Percentiles rank a stretch among this genome's conserved stretches.
Evolutionary conservation across 768 basidiomycete species (phyloP).

Genomic region (Calocybe gangraenosa): DNA sequence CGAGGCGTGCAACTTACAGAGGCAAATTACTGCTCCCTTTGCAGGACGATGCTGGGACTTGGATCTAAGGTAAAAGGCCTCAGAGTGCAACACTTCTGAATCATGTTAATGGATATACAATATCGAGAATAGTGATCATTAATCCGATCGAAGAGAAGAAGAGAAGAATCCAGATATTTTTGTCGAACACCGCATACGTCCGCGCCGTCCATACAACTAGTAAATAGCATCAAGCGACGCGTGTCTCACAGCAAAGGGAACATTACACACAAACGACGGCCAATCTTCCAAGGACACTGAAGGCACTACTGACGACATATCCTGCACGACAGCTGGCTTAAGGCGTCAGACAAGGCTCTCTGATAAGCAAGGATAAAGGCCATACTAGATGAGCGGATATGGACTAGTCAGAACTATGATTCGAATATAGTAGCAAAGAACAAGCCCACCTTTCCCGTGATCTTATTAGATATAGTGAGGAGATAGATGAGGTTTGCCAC

Average conservation of each 20-base stretch:
- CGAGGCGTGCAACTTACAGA: slow-evolving; percentile 3
- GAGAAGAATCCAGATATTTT: slow-evolving; percentile 15
- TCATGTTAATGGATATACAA: slow-evolving; percentile 13
- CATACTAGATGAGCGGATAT: too few species aligned
- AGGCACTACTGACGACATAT: slow-evolving; percentile 23
- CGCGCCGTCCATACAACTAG: slow-evolving; percentile 15
- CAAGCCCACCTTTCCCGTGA: slow-evolving; percentile 11
- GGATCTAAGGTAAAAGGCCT: slow-evolving; percentile 12
- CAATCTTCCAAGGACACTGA: slow-evolving; percentile 26
- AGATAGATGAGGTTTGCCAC: slow-evolving; percentile 23
- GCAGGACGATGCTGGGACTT: slow-evolving; percentile 20
- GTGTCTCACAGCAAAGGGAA: slow-evolving; percentile 3
- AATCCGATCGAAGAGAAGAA: slow-evolving; percentile 21
- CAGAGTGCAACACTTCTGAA: background rate
- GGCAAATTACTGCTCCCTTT: slow-evolving; percentile 19
- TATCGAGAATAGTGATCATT: slow-evolving; percentile 20
- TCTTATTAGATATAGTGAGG: slow-evolving; percentile 17
- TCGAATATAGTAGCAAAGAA: background rate
- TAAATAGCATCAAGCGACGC: background rate
- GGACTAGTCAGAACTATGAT: background rate
- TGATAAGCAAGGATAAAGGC: too few species aligned
- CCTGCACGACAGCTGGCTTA: slow-evolving; percentile 21
- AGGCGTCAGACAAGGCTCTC: background rate
- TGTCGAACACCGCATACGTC: slow-evolving; percentile 23
- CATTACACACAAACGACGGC: slow-evolving; percentile 22